These are phyloP conservation scores for Neurospora crassa DNA, from an alignment of 2,329 filamentous ascomycete species.

Conservation along the genomic window DNA sequence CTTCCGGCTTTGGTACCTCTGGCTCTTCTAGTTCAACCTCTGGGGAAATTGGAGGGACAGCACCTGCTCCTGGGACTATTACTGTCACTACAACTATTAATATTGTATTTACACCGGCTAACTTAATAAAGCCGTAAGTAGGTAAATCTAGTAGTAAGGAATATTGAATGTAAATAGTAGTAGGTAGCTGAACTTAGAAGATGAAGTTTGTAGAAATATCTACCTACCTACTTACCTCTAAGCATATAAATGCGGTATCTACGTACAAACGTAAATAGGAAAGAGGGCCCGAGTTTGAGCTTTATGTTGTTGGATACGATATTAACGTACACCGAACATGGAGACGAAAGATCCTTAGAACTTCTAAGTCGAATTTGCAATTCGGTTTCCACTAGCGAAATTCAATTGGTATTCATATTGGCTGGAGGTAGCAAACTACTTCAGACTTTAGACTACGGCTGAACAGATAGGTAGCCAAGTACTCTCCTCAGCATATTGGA, in stretches of 20 bases:
- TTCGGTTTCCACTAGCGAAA: no score
- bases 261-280: no score
- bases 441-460: not conserved
- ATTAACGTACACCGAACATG: no score
- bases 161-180: not conserved
- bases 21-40: not conserved
- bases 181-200: not conserved
- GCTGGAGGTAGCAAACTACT: not conserved
- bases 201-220: no score
- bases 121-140: not conserved
- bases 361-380: no score
- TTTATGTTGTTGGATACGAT: no score
- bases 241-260: no score
- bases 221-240: no score
- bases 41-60: not conserved
- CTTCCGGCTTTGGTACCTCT: not conserved
- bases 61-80: not conserved
- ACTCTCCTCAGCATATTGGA: not conserved
- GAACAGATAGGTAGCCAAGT: not conserved
- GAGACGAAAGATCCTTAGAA: no score
- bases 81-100: not conserved
- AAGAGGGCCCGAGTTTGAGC: no score
- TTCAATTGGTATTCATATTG: not conserved
- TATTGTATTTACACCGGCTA: not conserved
- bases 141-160: not conserved